Percentiles rank a stretch among this genome's conserved stretches.
phyloP scores from a whole-genome alignment of 1,139 yeast genomes.

The Candida dubliniensis region DNA sequence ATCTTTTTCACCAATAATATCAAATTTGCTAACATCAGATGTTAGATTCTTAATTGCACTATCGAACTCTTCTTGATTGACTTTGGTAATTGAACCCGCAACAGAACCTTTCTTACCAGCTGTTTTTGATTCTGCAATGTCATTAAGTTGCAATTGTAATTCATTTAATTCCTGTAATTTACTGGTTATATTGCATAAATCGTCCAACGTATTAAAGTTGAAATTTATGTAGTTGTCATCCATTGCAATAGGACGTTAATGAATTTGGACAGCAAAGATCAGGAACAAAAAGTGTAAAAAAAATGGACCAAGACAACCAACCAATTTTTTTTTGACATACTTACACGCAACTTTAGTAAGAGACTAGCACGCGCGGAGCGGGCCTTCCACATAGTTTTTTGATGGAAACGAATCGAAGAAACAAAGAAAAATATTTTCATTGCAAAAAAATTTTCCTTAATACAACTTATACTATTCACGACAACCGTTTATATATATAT shows the following conservation, averaged over 20 bases:
- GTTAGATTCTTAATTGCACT: conserved; percentile 9
- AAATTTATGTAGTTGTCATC: conserved; percentile 30
- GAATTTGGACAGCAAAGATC: background rate
- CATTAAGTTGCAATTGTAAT: conserved; percentile 16
- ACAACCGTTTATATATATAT: too few species aligned
- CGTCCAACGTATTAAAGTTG: conserved; percentile 27
- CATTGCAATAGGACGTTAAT: conserved; percentile 3
- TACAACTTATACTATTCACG: background rate
- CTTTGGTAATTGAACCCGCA: background rate
- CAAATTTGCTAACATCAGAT: conserved; percentile 2
- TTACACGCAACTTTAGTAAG: conserved; percentile 2
- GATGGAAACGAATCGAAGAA: background rate
- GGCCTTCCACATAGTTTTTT: too few species aligned
- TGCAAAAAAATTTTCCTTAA: conserved; percentile 1
- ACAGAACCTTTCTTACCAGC: conserved; percentile 5
- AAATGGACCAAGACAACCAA: background rate
- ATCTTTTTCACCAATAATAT: conserved; percentile 8
- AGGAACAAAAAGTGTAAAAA: background rate
- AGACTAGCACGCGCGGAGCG: too few species aligned
- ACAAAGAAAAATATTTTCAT: background rate
- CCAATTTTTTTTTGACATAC: background rate
- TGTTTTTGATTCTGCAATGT: conserved; percentile 7
- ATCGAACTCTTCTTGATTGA: conserved; percentile 10
- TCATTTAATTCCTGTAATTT: conserved; percentile 22
- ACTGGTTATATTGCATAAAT: conserved; percentile 24